A percentile compares a stretch with the other conserved stretches of the same genome.
Conservation (phyloP, 306 rosid genomes). For the Prosopis cineraria region DNA sequence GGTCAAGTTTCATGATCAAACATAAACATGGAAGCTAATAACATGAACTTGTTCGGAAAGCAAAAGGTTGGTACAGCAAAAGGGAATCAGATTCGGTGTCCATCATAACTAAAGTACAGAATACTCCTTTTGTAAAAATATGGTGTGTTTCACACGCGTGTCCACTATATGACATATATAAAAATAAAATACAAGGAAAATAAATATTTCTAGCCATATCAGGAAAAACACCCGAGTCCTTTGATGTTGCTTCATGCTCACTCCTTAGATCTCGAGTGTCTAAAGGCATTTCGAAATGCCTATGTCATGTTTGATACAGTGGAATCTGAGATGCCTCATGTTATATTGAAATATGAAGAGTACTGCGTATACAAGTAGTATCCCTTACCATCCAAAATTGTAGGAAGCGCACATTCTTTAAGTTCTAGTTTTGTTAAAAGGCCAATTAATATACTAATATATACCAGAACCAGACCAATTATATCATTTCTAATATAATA, state of each 20-base stretch:
- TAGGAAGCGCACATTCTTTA: background rate
- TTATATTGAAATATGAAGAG: background rate
- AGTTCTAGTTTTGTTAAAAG: background rate
- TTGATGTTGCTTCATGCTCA: background rate
- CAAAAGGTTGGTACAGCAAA: slow-evolving; percentile 39
- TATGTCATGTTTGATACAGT: background rate
- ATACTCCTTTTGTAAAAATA: slow-evolving; percentile 2
- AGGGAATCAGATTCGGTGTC: slow-evolving; percentile 38
- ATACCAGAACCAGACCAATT: background rate
- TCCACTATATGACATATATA: background rate
- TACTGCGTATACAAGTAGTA: too few species aligned
- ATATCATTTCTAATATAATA: background rate
- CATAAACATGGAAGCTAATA: slow-evolving; percentile 45
- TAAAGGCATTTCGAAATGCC: background rate
- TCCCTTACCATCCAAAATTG: background rate
- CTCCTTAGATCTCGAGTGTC: background rate
- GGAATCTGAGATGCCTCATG: background rate
- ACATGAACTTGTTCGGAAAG: slow-evolving; percentile 34
- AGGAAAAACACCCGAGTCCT: background rate
- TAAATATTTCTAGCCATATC: background rate
- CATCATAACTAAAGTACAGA: slow-evolving; percentile 34
- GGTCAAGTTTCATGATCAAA: background rate
- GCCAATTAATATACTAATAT: too few species aligned
- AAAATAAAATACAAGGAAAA: background rate
- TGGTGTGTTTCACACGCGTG: slow-evolving; percentile 16